These are phyloP conservation scores for Balansia obtecta DNA, from an alignment of 2,329 filamentous ascomycete genomes.

Conservation along the genomic window DNA sequence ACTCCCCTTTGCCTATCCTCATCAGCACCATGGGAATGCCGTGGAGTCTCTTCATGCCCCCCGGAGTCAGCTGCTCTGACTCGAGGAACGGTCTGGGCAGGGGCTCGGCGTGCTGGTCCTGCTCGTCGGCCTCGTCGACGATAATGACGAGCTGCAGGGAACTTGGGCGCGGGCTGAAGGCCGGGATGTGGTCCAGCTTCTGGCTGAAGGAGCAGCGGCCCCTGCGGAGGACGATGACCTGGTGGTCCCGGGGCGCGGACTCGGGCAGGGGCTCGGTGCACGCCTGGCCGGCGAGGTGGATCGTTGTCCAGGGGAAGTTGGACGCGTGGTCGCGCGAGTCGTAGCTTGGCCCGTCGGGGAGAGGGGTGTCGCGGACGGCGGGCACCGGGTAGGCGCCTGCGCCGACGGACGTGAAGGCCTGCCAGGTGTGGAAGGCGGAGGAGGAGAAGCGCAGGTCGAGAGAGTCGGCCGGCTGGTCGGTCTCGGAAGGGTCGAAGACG, in stretches of 20 bases:
- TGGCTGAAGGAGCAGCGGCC: constrained; percentile 75
- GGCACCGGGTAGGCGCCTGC: constrained; percentile 58
- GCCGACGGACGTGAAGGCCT: constrained; percentile 41
- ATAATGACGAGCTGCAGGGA: constrained; percentile 73
- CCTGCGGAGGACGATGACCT: constrained; percentile 70
- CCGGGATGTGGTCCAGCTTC: constrained; percentile 78
- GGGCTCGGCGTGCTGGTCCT: constrained; percentile 14
- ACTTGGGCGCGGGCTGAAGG: constrained; percentile 47
- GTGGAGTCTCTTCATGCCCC: constrained; percentile 55
- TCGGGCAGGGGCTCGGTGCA: constrained; percentile 48
- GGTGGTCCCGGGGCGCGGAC: constrained; percentile 42
- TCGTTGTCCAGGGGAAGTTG: constrained; percentile 52
- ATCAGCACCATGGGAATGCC: constrained; percentile 78
- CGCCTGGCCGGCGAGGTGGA: constrained; percentile 60
- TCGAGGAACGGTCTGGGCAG: constrained; percentile 58
- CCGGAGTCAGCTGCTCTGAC: constrained; percentile 56
- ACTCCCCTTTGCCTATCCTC: constrained; percentile 49
- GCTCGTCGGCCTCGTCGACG: constrained; percentile 34
- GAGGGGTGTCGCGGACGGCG: constrained; percentile 44
- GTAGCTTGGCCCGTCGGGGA: constrained; percentile 29
- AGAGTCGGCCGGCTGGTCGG: constrained; percentile 15
- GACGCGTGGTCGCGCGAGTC: constrained; percentile 22
- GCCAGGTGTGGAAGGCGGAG: constrained; percentile 32
- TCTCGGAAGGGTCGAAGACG: constrained; percentile 25
- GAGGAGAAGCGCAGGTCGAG: constrained; percentile 17